Evolutionary conservation across 2,329 filamentous ascomycete genomes (phyloP).

Genomic region (Aspergillus melleus): DNA sequence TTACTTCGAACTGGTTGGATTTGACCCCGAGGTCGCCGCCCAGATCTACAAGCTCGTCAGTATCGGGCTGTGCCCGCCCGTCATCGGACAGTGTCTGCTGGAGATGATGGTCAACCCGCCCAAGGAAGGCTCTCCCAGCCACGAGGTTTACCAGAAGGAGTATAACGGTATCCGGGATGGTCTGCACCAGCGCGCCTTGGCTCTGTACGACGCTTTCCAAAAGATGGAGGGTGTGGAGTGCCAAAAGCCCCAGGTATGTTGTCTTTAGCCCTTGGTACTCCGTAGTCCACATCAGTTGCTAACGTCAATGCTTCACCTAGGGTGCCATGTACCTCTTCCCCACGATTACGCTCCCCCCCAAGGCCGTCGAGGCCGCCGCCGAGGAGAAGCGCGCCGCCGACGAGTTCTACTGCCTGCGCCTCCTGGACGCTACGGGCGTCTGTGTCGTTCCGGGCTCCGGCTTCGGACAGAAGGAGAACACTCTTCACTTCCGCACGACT

Average conservation of each 20-base stretch:
- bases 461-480: slow-evolving; percentile 90
- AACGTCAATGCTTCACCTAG: slow-evolving; percentile 42
- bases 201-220: slow-evolving; percentile 85
- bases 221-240: slow-evolving; percentile 96
- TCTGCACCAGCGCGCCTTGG: slow-evolving; percentile 74
- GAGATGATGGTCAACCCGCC: slow-evolving; percentile 99
- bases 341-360: slow-evolving; percentile 75
- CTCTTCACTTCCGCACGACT: slow-evolving; percentile 91
- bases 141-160: slow-evolving; percentile 79
- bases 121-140: slow-evolving; percentile 75
- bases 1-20: slow-evolving; percentile 94
- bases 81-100: slow-evolving; percentile 92
- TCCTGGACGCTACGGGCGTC: slow-evolving; percentile 91
- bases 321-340: slow-evolving; percentile 99
- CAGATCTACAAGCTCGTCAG: slow-evolving; percentile 99
- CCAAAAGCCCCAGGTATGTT: slow-evolving; percentile 68
- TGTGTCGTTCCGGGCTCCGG: slow-evolving; percentile 91
- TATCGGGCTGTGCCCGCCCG: slow-evolving; percentile 93
- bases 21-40: slow-evolving; percentile 79
- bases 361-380: slow-evolving; percentile 74
- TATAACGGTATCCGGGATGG: slow-evolving; percentile 80
- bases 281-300: background rate
- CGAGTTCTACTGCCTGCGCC: slow-evolving; percentile 88
- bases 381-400: slow-evolving; percentile 74
- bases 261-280: too few relatives aligned